phyloP scores from a whole-genome alignment of 305 asterid genomes.

The Solanum hybrid region DNA sequence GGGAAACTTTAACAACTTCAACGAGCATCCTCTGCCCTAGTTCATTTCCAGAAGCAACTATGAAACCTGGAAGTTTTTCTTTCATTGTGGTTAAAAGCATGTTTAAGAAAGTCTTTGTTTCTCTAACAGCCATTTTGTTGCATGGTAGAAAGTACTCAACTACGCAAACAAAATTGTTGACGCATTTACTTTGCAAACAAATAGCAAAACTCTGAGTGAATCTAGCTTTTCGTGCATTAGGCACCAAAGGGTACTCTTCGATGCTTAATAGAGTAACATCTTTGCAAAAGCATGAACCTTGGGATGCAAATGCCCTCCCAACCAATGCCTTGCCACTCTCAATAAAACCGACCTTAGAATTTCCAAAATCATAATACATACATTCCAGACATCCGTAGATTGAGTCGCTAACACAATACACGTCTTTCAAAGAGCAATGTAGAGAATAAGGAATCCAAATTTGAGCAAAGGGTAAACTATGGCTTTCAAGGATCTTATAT shows the following conservation, averaged over 20 bases:
- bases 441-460: neutral
- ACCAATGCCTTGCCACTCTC: neutral
- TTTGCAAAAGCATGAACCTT: neutral
- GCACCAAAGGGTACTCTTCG: too few species aligned
- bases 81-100: neutral
- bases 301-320: neutral
- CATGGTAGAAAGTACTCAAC: neutral
- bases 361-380: too few species aligned
- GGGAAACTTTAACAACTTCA: neutral
- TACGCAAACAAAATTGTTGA: neutral
- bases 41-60: neutral
- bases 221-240: neutral
- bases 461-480: neutral
- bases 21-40: neutral
- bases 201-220: neutral
- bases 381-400: too few species aligned
- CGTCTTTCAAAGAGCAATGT: fast-evolving
- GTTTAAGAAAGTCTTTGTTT: neutral
- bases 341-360: neutral
- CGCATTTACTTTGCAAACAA: neutral
- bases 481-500: neutral
- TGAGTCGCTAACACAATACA: neutral
- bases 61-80: neutral
- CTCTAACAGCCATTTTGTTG: neutral
- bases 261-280: neutral